Percentiles rank a stretch among this genome's conserved stretches.
Evolutionary conservation across 345 rosid genomes (phyloP).

Genomic region (Rhodomyrtus tomentosa): DNA sequence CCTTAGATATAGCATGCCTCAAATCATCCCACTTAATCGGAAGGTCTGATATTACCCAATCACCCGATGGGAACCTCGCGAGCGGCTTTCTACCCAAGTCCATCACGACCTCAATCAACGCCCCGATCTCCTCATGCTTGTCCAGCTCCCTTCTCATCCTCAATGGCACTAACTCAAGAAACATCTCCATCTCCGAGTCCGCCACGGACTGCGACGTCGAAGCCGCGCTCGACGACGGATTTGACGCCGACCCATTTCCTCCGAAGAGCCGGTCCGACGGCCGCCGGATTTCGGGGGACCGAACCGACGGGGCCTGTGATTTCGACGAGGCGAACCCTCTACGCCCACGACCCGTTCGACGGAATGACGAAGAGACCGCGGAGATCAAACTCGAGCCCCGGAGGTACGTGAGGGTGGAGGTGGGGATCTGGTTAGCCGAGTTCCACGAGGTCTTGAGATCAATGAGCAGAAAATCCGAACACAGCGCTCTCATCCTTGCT

Average conservation of each 20-base stretch:
- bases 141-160: constrained; percentile 46
- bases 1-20: constrained; percentile 69
- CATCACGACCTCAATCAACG: constrained; percentile 87
- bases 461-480: constrained; percentile 48
- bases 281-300: constrained; percentile 41
- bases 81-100: constrained; percentile 87
- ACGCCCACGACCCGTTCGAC: constrained; percentile 44
- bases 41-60: constrained; percentile 69
- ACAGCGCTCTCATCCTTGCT: constrained; percentile 39
- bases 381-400: constrained; percentile 16
- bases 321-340: constrained; percentile 30
- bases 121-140: constrained; percentile 44
- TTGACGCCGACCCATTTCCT: constrained; percentile 28
- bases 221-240: constrained; percentile 13
- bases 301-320: constrained; percentile 25
- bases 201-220: constrained; percentile 21
- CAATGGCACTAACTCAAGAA: constrained; percentile 64
- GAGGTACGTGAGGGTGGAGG: constrained; percentile 21
- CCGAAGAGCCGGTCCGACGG: constrained; percentile 28
- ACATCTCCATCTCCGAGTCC: constrained; percentile 52
- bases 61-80: constrained; percentile 91
- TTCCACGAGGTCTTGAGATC: constrained; percentile 66
- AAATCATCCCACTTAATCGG: constrained; percentile 70
- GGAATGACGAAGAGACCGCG: constrained; percentile 42
- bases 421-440: constrained; percentile 34